These are phyloP conservation scores for Mycosphaerella sp. DNA, from an alignment of 2,329 filamentous ascomycete species.

Conservation along the genomic window DNA sequence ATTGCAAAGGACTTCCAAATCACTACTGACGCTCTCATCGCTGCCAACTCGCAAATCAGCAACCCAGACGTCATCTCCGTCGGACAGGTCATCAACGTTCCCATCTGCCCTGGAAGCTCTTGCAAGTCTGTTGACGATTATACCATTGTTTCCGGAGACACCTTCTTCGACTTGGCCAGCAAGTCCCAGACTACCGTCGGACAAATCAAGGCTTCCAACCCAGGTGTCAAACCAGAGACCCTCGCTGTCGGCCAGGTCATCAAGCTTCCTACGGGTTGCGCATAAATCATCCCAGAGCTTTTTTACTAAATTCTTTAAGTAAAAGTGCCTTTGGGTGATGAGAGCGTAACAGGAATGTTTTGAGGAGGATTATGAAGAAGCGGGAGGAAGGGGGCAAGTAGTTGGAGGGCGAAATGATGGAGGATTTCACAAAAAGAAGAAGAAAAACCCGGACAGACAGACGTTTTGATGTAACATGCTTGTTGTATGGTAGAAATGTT, in stretches of 20 bases:
- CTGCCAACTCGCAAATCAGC: constrained; percentile 23
- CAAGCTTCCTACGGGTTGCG: constrained; percentile 8
- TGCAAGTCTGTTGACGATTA: constrained; percentile 18
- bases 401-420: too few relatives aligned
- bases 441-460: too few relatives aligned
- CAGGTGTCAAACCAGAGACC: constrained; percentile 15
- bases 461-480: too few relatives aligned
- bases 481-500: too few relatives aligned
- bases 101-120: constrained; percentile 21
- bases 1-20: constrained; percentile 26
- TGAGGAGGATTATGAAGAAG: too few relatives aligned
- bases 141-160: constrained; percentile 22
- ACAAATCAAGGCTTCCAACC: constrained; percentile 25
- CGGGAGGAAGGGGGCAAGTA: too few relatives aligned
- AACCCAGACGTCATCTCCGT: constrained; percentile 19
- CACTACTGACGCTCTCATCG: constrained; percentile 20
- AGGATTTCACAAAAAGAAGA: too few relatives aligned
- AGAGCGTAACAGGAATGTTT: too few relatives aligned
- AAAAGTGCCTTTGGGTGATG: too few relatives aligned
- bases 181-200: constrained; percentile 20
- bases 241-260: constrained; percentile 16
- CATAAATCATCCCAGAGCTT: too few relatives aligned
- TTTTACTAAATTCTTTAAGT: too few relatives aligned
- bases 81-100: constrained; percentile 25
- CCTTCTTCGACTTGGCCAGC: constrained; percentile 23